These are phyloP conservation scores for Sporothrix pallida DNA, from an alignment of 2,329 filamentous ascomycete species.

Conservation along the genomic window DNA sequence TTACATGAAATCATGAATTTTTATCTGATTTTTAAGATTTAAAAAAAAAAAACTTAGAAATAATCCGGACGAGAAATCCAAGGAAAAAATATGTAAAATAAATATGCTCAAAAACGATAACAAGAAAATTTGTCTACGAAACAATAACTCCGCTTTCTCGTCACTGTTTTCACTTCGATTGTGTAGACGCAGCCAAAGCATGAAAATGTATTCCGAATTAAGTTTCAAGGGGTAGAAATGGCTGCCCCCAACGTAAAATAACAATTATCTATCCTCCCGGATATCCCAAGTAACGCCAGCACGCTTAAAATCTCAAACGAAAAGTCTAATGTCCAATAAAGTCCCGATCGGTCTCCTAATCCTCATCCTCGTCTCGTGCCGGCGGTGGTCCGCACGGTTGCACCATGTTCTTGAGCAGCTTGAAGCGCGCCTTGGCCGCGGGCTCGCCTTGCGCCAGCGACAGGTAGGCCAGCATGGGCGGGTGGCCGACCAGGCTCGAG, in stretches of 20 bases:
- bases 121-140: too few species aligned
- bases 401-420: conserved; percentile 82
- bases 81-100: too few species aligned
- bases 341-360: background rate
- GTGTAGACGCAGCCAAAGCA: too few species aligned
- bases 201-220: too few species aligned
- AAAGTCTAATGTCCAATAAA: background rate
- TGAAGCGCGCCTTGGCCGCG: conserved; percentile 76
- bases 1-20: too few species aligned
- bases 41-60: too few species aligned
- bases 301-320: background rate
- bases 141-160: too few species aligned
- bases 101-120: too few species aligned
- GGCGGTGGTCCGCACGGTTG: conserved; percentile 66
- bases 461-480: conserved; percentile 86
- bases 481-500: conserved; percentile 86
- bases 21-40: too few species aligned
- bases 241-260: background rate
- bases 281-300: conserved; percentile 21
- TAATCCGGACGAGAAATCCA: too few species aligned
- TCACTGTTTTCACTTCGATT: too few species aligned
- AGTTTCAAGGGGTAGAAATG: too few species aligned
- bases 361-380: conserved; percentile 57
- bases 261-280: background rate
- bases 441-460: conserved; percentile 86